Evolutionary conservation across 768 basidiomycete species (phyloP).

Genomic region (Lactifluus subvellereus): DNA sequence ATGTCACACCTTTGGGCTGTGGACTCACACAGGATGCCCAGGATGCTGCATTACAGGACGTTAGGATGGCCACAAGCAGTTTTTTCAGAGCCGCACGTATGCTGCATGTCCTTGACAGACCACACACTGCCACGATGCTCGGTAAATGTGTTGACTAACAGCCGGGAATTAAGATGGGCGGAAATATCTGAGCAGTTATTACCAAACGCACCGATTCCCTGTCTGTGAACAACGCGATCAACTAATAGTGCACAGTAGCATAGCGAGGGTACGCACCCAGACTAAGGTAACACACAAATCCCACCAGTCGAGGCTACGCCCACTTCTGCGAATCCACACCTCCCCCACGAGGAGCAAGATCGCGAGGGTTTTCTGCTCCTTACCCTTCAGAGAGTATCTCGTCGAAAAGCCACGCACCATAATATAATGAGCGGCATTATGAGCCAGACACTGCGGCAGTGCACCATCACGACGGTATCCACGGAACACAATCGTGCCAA

Average conservation of each 20-base stretch:
- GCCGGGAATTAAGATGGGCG: constrained; percentile 1
- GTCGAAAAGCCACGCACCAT: constrained; percentile 41
- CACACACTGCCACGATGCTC: constrained; percentile 77
- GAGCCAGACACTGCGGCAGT: constrained; percentile 80
- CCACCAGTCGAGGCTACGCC: constrained; percentile 79
- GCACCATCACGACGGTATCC: constrained; percentile 77
- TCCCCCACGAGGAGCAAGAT: constrained; percentile 75
- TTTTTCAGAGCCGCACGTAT: constrained; percentile 54
- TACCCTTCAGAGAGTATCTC: background rate
- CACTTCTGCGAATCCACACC: constrained; percentile 64
- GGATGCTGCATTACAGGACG: constrained; percentile 40
- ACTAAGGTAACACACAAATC: constrained; percentile 63
- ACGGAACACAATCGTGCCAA: constrained; percentile 68
- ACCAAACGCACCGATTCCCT: constrained; percentile 25
- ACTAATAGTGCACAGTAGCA: background rate
- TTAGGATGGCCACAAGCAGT: constrained; percentile 2
- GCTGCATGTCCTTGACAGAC: constrained; percentile 94
- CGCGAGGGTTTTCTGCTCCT: constrained; percentile 40
- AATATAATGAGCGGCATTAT: no score
- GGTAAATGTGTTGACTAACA: constrained; percentile 82
- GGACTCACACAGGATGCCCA: constrained; percentile 64
- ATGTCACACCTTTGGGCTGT: background rate
- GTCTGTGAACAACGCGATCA: background rate
- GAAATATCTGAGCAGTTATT: background rate
- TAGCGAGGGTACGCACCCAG: constrained; percentile 39